Base-by-base conservation (phyloP, 1,284 basidiomycete species). In the Ustilago lituana region DNA sequence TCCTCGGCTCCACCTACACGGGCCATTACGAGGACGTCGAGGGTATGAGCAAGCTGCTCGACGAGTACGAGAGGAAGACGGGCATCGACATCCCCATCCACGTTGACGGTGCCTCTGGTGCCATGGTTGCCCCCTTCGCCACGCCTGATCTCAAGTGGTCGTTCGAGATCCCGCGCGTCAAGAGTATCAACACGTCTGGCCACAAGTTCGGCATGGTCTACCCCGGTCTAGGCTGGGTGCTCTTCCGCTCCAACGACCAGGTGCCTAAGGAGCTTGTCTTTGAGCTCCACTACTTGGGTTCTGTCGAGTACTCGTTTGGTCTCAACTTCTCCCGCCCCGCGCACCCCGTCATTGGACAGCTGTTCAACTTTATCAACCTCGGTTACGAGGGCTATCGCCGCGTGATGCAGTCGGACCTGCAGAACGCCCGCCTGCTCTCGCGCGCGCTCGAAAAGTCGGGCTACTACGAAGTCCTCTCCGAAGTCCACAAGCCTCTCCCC, bases 291-390 rank as follows among this genome's bases (percentile, higher is more conserved):
- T 81, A 81, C 50, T 65, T 81, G 14, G 79, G 79, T 19, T 69
- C 66, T 4, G 76, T 74, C 45, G 78, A 76, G 58, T 74, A 77
- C 51, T 70, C 89, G 0, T 97, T 94, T 85, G 94, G 93, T 22
- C 87, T 97, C 78, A 97, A 98, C 85, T 98, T 98, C 83, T 93
- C 91, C 38, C 88, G 94, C 9, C 93, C 92, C 0, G 92, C 92
- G 22, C 88, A 91, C 36, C 92, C 94, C 7, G 91, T 98, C 78
- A 89, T 97, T 46, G 91, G 89, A 1, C 93, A 95, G 82, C 93
- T 94, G 84, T 97, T 92, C 86, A 95, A 92, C 70, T 80, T 80
- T 50, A 64, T 82, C 64, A 74, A 73, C 40, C 72, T 80, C 19
- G 79, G 79, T 27, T 78, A 54, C 84, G 58, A 73, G 12, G 79